Conservation (phyloP, 1,139 yeast genomes). For the Blastobotrys indianensis region DNA sequence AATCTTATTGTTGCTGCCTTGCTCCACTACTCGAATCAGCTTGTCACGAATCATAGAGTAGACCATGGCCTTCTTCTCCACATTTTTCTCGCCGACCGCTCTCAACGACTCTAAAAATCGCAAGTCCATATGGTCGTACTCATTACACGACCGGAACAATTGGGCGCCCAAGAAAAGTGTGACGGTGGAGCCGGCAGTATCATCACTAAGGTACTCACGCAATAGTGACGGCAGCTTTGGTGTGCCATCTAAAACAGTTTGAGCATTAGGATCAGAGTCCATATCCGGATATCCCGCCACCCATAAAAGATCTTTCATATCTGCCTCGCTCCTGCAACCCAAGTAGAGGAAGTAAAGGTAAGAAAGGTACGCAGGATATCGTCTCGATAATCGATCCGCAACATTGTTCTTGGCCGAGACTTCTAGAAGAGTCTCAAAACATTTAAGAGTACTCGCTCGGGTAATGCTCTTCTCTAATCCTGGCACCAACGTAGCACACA, state of each 20-base stretch:
- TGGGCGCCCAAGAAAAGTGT: constrained; percentile 49
- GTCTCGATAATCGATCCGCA: constrained; percentile 15
- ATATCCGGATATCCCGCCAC: constrained; percentile 42
- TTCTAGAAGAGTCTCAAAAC: constrained; percentile 47
- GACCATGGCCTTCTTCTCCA: constrained; percentile 22
- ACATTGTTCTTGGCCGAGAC: constrained; percentile 39
- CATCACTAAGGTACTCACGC: constrained; percentile 45
- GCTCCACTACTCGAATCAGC: constrained; percentile 19
- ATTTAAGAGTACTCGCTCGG: constrained; percentile 49
- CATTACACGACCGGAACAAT: constrained; percentile 46
- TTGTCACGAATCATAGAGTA: constrained; percentile 23
- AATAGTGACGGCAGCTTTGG: constrained; percentile 42
- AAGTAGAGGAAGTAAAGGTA: constrained; percentile 54
- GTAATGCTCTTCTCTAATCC: constrained; percentile 63
- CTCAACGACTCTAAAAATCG: constrained; percentile 50
- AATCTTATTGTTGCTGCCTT: constrained; percentile 19
- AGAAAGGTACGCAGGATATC: constrained; percentile 29
- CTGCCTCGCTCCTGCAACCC: constrained; percentile 44
- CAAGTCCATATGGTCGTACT: constrained; percentile 47
- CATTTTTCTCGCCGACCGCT: constrained; percentile 34
- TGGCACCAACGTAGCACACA: constrained; percentile 48
- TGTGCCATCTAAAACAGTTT: too few relatives aligned
- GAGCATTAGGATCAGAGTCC: constrained; percentile 20
- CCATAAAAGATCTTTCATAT: constrained; percentile 42
- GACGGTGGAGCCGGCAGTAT: constrained; percentile 40